Base-by-base conservation (phyloP, 306 rosid species). In the Rosa multiflora region DNA sequence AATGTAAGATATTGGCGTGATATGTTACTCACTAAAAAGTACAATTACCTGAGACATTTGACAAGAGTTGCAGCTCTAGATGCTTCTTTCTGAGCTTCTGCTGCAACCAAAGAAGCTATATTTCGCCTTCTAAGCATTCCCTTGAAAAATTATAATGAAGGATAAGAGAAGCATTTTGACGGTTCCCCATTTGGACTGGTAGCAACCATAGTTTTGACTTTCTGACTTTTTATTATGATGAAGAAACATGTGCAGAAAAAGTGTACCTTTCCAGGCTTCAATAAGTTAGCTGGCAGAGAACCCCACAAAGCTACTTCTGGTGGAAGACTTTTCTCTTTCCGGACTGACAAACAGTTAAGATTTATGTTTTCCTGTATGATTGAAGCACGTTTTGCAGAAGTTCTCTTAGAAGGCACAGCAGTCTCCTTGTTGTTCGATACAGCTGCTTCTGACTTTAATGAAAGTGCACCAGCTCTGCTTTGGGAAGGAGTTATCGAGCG, bases 81-180 rank as follows among this genome's bases (percentile, higher is more conserved):
- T 78, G 96, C 96, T 85, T 93, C 98, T 78, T 90, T 90, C 78
- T 95, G 97, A 79, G 99, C 98, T 87, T 93, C 96, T 83, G 82
- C 70, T 70, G 85, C 91, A 49, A 95, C 91, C 84, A 85, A 80
- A 82, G 96, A 86, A n/a, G 98, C 98, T 81, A 91, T 72, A 77
- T 89, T 83, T 83, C 88, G 86, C 86, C 93, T 91, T 80, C 97
- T 95, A 70, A 95, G 89, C 81, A 95, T 88, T 75, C 87, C 97
- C 99, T 95, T 88, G 46, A 53, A 70, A 83, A 87, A 79, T 71
- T 70, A 75, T 69, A 77, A 67, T 13, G 70, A 29, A 78, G 76
- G n/a, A 82, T 74, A 58, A 80, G 67, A 72, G 70, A 35, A 63
- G 2, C n/a, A 15, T 15, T 15, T 39, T 32, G 10, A 17, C 3